Conservation (phyloP, 1,284 basidiomycete species). For the Amylostereum chailletii region DNA sequence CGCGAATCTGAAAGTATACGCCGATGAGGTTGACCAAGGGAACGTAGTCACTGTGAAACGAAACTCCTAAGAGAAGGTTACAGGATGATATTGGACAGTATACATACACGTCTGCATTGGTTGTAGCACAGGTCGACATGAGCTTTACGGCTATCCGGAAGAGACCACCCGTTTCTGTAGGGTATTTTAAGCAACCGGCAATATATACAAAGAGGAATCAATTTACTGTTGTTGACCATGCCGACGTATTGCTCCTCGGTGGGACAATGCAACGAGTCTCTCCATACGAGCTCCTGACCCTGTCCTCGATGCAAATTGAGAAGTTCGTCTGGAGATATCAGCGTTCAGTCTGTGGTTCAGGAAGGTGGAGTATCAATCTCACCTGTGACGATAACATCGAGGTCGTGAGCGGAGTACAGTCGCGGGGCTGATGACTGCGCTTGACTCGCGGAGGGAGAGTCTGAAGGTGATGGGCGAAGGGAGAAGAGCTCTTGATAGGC, state of each 20-base stretch:
- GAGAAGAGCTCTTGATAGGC: slow-evolving; percentile 73
- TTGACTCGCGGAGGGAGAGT: slow-evolving; percentile 9
- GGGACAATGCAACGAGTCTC: slow-evolving; percentile 87
- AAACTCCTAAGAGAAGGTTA: no score
- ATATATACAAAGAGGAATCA: not conserved
- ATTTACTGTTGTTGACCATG: slow-evolving; percentile 95
- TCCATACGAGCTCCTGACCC: slow-evolving; percentile 92
- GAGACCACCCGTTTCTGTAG: slow-evolving; percentile 88
- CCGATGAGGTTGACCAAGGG: slow-evolving; percentile 93
- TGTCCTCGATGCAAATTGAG: slow-evolving; percentile 92
- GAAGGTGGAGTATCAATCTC: slow-evolving; percentile 5
- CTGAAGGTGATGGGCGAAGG: slow-evolving; percentile 34
- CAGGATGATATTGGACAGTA: not conserved
- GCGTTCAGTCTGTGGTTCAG: not conserved
- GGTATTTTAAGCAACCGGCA: slow-evolving; percentile 5
- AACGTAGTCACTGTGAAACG: slow-evolving; percentile 65
- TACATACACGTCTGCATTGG: slow-evolving; percentile 53
- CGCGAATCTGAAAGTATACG: slow-evolving; percentile 92
- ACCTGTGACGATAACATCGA: slow-evolving; percentile 69
- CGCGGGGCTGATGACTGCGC: slow-evolving; percentile 13
- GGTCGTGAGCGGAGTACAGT: slow-evolving; percentile 29
- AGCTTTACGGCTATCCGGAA: slow-evolving; percentile 91
- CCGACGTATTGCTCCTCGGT: slow-evolving; percentile 91
- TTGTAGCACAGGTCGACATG: slow-evolving; percentile 85
- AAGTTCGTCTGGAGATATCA: slow-evolving; percentile 59